Conservation (phyloP, 257 asterid species). For the Craterostigma plantagineum region DNA sequence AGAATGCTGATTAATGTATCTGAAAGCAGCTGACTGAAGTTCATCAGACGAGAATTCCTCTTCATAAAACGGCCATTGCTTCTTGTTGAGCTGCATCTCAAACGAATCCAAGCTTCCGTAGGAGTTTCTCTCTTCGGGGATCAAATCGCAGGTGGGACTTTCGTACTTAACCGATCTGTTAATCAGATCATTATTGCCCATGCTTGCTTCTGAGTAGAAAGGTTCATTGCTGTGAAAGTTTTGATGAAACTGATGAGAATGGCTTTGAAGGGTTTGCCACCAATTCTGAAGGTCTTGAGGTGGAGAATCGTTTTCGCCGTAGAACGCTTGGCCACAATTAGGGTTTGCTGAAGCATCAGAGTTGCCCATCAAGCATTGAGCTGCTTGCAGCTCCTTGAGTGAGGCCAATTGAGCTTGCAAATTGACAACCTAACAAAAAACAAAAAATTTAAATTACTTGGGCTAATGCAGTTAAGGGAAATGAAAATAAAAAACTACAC, state of each 20-base stretch:
- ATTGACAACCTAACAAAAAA: slow-evolving; percentile 25
- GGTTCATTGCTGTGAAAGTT: slow-evolving; percentile 4
- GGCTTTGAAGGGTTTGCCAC: slow-evolving; percentile 21
- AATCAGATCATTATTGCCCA: slow-evolving; percentile 3
- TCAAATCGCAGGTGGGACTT: slow-evolving; percentile 2
- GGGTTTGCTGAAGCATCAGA: slow-evolving; percentile 25
- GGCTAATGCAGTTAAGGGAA: no score
- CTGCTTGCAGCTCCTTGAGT: slow-evolving; percentile 27
- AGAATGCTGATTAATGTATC: slow-evolving; percentile 27
- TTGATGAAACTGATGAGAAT: slow-evolving; percentile 14
- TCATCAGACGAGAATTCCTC: slow-evolving; percentile 24
- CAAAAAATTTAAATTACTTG: neutral
- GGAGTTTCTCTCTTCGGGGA: slow-evolving; percentile 22
- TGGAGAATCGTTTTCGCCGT: slow-evolving; percentile 10
- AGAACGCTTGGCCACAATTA: slow-evolving; percentile 16
- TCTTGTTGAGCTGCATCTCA: slow-evolving; percentile 26
- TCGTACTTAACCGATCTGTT: slow-evolving; percentile 17
- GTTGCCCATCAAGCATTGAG: slow-evolving; percentile 15
- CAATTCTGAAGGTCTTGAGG: slow-evolving; percentile 41
- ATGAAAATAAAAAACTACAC: neutral
- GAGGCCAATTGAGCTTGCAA: slow-evolving; percentile 36
- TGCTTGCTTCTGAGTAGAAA: slow-evolving; percentile 7
- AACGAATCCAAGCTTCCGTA: slow-evolving; percentile 33
- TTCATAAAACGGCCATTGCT: slow-evolving; percentile 41
- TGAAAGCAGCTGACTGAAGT: slow-evolving; percentile 50